A percentile compares a stretch with the other conserved stretches of the same genome.
phyloP scores from a whole-genome alignment of 2,329 filamentous ascomycete species.

The Davidsoniella neocaledoniae region DNA sequence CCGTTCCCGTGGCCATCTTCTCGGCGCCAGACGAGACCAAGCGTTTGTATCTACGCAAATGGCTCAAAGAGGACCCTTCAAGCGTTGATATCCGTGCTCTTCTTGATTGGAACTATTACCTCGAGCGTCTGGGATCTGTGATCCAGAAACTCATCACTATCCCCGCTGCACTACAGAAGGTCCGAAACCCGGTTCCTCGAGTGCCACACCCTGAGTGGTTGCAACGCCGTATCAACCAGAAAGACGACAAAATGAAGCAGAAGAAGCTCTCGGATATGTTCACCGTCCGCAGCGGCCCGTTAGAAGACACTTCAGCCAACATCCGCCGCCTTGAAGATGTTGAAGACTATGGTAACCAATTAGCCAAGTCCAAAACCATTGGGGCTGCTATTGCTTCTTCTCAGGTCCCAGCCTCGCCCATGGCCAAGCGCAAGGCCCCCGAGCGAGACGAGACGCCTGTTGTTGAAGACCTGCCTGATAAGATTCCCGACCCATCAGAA shows the following conservation, averaged over 20 bases:
- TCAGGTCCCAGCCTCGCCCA: conserved; percentile 25
- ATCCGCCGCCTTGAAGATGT: conserved; percentile 47
- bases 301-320: conserved; percentile 54
- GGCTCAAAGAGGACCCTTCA: conserved; percentile 81
- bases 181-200: conserved; percentile 83
- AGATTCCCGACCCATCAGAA: conserved; percentile 59
- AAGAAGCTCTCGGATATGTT: conserved; percentile 97
- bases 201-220: conserved; percentile 95
- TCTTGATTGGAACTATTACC: conserved; percentile 94
- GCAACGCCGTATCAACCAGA: conserved; percentile 78
- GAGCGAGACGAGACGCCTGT: conserved; percentile 31
- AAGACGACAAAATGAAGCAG: conserved; percentile 96
- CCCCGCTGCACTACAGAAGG: conserved; percentile 85
- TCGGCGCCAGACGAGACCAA: conserved; percentile 83
- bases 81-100: conserved; percentile 82
- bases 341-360: conserved; percentile 57
- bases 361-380: conserved; percentile 47
- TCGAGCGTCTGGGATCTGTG: conserved; percentile 86
- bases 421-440: conserved; percentile 57
- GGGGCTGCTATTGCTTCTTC: conserved; percentile 39
- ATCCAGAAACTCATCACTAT: conserved; percentile 99
- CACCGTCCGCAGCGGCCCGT: conserved; percentile 42
- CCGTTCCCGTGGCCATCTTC: conserved; percentile 91
- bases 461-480: conserved; percentile 57
- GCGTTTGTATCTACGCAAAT: conserved; percentile 78